A percentile compares a stretch with the other conserved stretches of the same genome.
phyloP scores from a whole-genome alignment of 192 early-diverging fungal species.

The Fimicolochytrium jonesii region DNA sequence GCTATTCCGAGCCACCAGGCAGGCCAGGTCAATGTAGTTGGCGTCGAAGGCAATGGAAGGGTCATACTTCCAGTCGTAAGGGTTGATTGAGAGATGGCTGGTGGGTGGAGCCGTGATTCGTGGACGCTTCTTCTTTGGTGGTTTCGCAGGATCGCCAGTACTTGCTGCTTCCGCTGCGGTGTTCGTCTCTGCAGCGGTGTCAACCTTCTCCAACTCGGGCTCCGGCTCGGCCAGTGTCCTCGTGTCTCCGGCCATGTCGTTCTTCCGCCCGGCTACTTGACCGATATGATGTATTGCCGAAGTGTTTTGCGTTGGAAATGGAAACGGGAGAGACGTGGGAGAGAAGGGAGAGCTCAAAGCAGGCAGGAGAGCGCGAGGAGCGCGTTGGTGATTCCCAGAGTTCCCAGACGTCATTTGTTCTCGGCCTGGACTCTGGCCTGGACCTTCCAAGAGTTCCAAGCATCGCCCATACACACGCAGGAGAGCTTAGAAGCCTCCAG shows the following conservation, averaged over 20 bases:
- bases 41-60: constrained; percentile 6
- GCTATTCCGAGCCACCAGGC: constrained; percentile 12
- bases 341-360: not conserved
- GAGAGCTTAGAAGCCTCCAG: too few species aligned
- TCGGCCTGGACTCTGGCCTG: not conserved
- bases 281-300: not conserved
- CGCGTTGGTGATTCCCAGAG: not conserved
- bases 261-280: not conserved
- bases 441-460: not conserved
- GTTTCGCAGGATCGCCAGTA: too few species aligned
- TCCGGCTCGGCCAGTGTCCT: not conserved
- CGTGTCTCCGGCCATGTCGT: not conserved
- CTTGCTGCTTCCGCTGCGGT: not conserved
- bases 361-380: not conserved
- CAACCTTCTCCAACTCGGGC: not conserved
- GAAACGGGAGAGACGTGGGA: not conserved
- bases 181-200: not conserved
- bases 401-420: not conserved
- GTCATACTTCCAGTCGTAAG: constrained; percentile 17
- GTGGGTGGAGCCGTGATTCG: constrained; percentile 2
- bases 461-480: too few species aligned
- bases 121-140: too few species aligned
- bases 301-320: not conserved
- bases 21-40: constrained; percentile 27
- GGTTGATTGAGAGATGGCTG: not conserved